A percentile compares a stretch with the other conserved stretches of the same genome.
phyloP scores from a whole-genome alignment of 2,329 filamentous ascomycete genomes.

The Trichoderma koningiopsis region DNA sequence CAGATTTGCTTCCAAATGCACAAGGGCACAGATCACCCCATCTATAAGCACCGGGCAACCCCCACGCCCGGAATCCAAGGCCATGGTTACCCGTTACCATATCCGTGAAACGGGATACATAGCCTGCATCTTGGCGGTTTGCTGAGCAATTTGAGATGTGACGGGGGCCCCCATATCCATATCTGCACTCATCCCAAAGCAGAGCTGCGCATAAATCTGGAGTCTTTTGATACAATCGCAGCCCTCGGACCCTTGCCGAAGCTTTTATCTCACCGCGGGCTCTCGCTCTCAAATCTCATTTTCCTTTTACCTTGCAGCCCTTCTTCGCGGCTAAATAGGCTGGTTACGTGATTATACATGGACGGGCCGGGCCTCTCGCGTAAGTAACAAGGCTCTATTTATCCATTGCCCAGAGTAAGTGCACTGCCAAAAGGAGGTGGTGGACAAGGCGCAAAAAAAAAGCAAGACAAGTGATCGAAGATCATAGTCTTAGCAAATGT shows the following conservation, averaged over 20 bases:
- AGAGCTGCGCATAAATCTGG: neutral
- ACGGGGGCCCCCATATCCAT: neutral
- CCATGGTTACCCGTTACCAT: constrained; percentile 22
- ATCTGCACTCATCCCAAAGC: neutral
- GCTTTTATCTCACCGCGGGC: neutral
- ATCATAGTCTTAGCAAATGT: constrained; percentile 2
- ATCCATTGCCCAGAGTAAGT: neutral
- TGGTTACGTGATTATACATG: neutral
- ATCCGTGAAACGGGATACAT: constrained; percentile 23
- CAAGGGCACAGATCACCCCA: neutral
- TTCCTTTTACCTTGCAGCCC: neutral
- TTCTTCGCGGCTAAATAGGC: constrained; percentile 8
- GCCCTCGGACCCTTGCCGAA: constrained; percentile 3
- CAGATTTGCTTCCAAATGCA: neutral
- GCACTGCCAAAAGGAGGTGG: neutral
- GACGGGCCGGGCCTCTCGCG: constrained; percentile 9
- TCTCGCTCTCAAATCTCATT: neutral
- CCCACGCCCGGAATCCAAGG: constrained; percentile 23
- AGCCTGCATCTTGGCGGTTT: constrained; percentile 7
- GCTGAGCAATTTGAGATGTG: constrained; percentile 9
- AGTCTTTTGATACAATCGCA: neutral
- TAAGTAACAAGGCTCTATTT: neutral
- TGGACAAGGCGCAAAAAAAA: neutral
- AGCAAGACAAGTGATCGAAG: constrained; percentile 13
- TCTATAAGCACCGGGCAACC: constrained; percentile 3